phyloP scores from a whole-genome alignment of 768 basidiomycete genomes.

The Amanita rimosa region DNA sequence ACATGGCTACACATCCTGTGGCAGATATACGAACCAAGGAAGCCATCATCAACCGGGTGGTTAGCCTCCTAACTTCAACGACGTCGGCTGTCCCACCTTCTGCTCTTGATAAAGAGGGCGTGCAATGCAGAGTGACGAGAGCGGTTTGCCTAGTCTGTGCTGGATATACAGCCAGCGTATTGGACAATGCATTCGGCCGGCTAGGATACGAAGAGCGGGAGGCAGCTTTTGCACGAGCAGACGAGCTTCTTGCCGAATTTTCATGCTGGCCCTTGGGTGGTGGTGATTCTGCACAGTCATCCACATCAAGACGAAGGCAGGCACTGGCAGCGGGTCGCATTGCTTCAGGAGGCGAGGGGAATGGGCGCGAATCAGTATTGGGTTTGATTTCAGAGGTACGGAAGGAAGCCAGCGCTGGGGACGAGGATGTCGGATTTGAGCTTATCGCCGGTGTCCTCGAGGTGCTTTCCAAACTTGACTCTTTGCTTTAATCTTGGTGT shows the following conservation, averaged over 20 bases:
- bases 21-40: slow-evolving; percentile 90
- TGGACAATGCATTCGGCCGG: slow-evolving; percentile 88
- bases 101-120: slow-evolving; percentile 68
- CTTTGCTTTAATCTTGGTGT: slow-evolving; percentile 40
- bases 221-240: slow-evolving; percentile 84
- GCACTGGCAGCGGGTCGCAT: slow-evolving; percentile 17
- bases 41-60: slow-evolving; percentile 63
- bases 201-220: slow-evolving; percentile 91
- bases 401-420: slow-evolving; percentile 52
- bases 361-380: slow-evolving; percentile 54
- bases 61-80: slow-evolving; percentile 69
- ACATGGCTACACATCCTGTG: slow-evolving; percentile 99
- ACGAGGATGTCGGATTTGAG: slow-evolving; percentile 84
- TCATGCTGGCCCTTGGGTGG: slow-evolving; percentile 77
- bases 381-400: slow-evolving; percentile 66
- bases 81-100: slow-evolving; percentile 69
- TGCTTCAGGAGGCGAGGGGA: slow-evolving; percentile 23
- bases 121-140: slow-evolving; percentile 69
- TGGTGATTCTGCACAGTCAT: slow-evolving; percentile 12
- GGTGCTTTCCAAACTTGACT: slow-evolving; percentile 88
- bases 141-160: slow-evolving; percentile 84
- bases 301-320: slow-evolving; percentile 21
- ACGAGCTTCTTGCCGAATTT: slow-evolving; percentile 91
- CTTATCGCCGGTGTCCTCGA: slow-evolving; percentile 87
- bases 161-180: slow-evolving; percentile 88